Evolutionary conservation across 2,329 filamentous ascomycete genomes (phyloP), one percentile per base, ranked within the genome.

Genomic region (Bipolaris zeicola): DNA sequence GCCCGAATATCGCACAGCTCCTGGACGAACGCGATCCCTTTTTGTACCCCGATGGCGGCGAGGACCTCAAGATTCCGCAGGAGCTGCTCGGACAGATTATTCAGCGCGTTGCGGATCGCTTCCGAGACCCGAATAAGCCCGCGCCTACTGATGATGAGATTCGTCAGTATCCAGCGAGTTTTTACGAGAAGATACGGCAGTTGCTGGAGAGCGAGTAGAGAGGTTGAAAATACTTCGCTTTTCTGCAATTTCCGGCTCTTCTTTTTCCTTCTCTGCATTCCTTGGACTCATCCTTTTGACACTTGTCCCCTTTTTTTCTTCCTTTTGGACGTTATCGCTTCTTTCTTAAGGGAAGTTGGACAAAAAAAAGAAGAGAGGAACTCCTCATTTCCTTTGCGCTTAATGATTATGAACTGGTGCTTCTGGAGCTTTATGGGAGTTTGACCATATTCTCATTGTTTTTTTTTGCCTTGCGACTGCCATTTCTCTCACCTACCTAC

Each of bases 61-160:
- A 80, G 72, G 55, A 83, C 82, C 60, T 84, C 74, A 11, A 80
- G 3, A 77, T 78, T 20, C 67, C 72, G 2, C 67, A 87, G 67
- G 84, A 86, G n/a, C 77, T 87, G 67, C 76, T 88, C 4, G 81
- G 79, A 2, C 81, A 85, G 60, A 85, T 88, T 31, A 80, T 88
- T 60, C 78, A 80, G 49, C 83, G 84, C 45, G 84, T 88, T 14
- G 81, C 86, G 3, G 82, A 85, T 57, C 81, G 87, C 60, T 87
- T 85, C 67, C 76, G 81, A 28, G 82, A 83, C 63, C 68, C 72
- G 7, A 76, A 73, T 22, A 82, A 81, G 57, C 80, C 82, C 3
- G 69, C 83, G 5, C 85, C 85, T 2, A 82, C 77, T 14, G 82
- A 85, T 34, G 83, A 85, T 55, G 86, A 88, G 67, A 77, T 81